These are phyloP conservation scores for Plectranthus barbatus DNA, from an alignment of 257 asterid species.

Conservation along the genomic window DNA sequence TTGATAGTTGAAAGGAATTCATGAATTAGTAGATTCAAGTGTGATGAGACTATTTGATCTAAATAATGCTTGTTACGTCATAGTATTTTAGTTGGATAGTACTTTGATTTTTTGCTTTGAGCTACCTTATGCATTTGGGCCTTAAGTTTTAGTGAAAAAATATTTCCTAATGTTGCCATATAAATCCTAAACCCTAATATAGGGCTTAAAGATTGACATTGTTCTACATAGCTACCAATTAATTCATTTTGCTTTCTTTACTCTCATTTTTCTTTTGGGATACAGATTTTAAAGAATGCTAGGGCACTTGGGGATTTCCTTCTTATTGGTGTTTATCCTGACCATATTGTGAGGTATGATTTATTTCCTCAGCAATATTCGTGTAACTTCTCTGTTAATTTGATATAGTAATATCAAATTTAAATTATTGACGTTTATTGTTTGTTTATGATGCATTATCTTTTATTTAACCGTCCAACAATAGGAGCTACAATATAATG, in stretches of 20 bases:
- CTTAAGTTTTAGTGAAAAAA: no score
- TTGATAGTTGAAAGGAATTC: neutral
- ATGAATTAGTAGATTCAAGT: neutral
- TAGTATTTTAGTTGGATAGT: neutral
- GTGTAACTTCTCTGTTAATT: neutral
- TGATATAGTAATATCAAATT: no score
- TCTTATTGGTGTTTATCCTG: slow-evolving; percentile 78
- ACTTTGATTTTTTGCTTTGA: neutral
- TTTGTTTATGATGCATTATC: no score
- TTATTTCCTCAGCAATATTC: neutral
- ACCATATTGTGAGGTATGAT: slow-evolving; percentile 68
- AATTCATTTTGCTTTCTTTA: neutral
- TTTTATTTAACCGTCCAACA: no score
- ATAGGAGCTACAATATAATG: no score
- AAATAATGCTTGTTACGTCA: neutral
- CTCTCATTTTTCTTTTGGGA: slow-evolving; percentile 10
- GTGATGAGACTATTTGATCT: neutral
- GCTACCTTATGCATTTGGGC: no score
- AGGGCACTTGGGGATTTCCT: slow-evolving; percentile 90
- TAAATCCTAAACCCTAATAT: no score
- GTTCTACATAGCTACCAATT: neutral
- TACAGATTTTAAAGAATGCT: slow-evolving; percentile 80
- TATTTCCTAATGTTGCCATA: no score
- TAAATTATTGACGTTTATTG: no score
- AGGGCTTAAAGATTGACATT: no score